phyloP scores from a whole-genome alignment of 495 filamentous ascomycete genomes.

The Pyronema domesticum region DNA sequence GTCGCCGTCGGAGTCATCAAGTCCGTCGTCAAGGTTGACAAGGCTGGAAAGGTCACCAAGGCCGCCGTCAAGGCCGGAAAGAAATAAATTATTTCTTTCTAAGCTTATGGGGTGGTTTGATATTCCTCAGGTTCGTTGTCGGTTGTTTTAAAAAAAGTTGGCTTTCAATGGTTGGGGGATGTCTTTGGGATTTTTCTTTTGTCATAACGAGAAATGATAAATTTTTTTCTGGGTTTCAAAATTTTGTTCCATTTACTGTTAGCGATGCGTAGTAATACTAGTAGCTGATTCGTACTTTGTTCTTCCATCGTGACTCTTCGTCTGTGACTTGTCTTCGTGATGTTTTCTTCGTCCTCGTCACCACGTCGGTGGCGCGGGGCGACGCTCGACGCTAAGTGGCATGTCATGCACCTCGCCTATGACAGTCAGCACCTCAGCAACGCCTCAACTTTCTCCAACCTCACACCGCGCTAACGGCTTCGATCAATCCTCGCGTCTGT shows the following conservation, averaged over 20 bases:
- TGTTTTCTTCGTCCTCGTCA: too few species aligned
- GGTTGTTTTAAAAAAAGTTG: constrained; percentile 12
- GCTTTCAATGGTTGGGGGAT: constrained; percentile 16
- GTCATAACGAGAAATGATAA: constrained; percentile 7
- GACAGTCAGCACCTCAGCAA: too few species aligned
- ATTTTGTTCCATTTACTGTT: neutral
- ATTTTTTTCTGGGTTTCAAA: constrained; percentile 5
- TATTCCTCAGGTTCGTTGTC: neutral
- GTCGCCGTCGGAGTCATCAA: constrained; percentile 97
- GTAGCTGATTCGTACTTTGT: too few species aligned
- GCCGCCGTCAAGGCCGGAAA: constrained; percentile 30
- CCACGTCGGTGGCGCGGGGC: too few species aligned
- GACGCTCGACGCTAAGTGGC: too few species aligned
- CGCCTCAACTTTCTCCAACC: too few species aligned
- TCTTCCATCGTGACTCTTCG: too few species aligned
- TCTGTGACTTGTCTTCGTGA: too few species aligned
- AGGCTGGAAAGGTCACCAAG: constrained; percentile 62
- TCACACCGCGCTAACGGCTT: too few species aligned
- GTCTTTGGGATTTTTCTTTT: constrained; percentile 3
- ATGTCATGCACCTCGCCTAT: too few species aligned
- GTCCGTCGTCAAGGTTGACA: constrained; percentile 59
- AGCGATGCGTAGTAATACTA: too few species aligned
- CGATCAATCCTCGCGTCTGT: too few species aligned
- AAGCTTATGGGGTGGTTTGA: neutral
- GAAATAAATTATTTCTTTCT: constrained; percentile 18